These are phyloP conservation scores for Margaritispora aquatica DNA, from an alignment of 495 filamentous ascomycete genomes.

Conservation along the genomic window DNA sequence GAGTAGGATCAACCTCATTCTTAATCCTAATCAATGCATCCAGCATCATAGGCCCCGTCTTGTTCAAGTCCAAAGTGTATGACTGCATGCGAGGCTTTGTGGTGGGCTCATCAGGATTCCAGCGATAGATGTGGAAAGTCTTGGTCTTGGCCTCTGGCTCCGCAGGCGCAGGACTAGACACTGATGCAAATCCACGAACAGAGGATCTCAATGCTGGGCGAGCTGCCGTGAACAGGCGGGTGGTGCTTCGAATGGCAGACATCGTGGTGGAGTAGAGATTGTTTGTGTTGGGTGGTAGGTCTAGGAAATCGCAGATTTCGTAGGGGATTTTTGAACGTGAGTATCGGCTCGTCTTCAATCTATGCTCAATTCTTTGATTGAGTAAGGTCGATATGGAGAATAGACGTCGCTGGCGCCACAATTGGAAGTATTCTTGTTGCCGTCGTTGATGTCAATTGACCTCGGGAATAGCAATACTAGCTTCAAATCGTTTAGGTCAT, in stretches of 20 bases:
- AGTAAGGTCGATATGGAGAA: not conserved
- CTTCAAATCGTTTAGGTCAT: slow-evolving; percentile 1
- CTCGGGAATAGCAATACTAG: slow-evolving; percentile 5
- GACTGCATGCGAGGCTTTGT: slow-evolving; percentile 93
- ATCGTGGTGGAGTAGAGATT: slow-evolving; percentile 46
- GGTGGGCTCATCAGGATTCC: slow-evolving; percentile 87
- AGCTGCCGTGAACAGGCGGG: slow-evolving; percentile 55
- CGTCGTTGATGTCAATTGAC: slow-evolving; percentile 4
- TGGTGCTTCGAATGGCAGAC: slow-evolving; percentile 70
- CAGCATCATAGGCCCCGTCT: slow-evolving; percentile 97
- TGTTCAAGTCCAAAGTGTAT: slow-evolving; percentile 92
- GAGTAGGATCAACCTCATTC: slow-evolving; percentile 95
- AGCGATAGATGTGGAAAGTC: slow-evolving; percentile 98
- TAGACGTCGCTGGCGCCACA: not conserved
- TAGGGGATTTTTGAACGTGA: not conserved
- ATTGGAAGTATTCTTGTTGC: not conserved
- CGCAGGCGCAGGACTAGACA: slow-evolving; percentile 31
- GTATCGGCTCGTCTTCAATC: not conserved
- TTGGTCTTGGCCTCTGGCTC: slow-evolving; percentile 62
- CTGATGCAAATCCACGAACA: slow-evolving; percentile 18
- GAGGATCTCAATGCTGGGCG: slow-evolving; percentile 37
- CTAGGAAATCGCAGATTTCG: not conserved
- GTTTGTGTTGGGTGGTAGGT: not conserved
- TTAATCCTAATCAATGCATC: slow-evolving; percentile 97
- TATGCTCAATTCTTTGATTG: not conserved